phyloP scores from a whole-genome alignment of 352 stramenopile species.

The Phytopythium vexans region DNA sequence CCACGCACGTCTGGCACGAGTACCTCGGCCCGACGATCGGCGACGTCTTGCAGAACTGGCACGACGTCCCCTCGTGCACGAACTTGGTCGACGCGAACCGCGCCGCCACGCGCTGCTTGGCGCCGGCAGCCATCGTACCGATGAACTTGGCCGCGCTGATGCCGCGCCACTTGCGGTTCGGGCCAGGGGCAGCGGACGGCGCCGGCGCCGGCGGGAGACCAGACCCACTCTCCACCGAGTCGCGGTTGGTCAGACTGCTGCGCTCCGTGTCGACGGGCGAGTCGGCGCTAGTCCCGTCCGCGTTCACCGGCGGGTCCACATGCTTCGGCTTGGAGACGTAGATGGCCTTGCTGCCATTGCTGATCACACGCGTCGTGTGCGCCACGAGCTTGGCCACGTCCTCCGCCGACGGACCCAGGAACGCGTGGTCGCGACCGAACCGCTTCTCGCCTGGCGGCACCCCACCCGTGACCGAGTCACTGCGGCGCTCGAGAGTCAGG shows the following conservation, averaged over 20 bases:
- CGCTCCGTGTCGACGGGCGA: constrained; percentile 22
- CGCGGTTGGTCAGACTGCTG: constrained; percentile 15
- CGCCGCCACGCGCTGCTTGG: constrained; percentile 68
- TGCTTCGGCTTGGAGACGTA: constrained; percentile 69
- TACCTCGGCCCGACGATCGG: constrained; percentile 77
- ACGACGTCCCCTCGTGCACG: constrained; percentile 71
- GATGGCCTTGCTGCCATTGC: constrained; percentile 54
- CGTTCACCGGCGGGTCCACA: constrained; percentile 7
- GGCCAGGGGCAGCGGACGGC: neutral
- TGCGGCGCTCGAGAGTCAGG: constrained; percentile 74
- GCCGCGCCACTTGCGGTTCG: constrained; percentile 51
- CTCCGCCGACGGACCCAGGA: constrained; percentile 58
- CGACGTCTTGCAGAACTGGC: constrained; percentile 76
- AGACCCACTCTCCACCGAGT: constrained; percentile 9
- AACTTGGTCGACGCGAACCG: constrained; percentile 66
- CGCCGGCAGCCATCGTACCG: constrained; percentile 60
- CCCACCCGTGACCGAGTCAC: constrained; percentile 52
- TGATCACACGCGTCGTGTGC: constrained; percentile 52
- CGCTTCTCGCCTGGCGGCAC: constrained; percentile 53
- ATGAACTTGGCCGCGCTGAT: constrained; percentile 68
- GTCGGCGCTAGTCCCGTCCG: constrained; percentile 23
- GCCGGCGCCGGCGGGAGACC: constrained; percentile 10
- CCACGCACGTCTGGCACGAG: constrained; percentile 74
- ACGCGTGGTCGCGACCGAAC: constrained; percentile 66
- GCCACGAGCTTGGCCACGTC: constrained; percentile 70